Conservation (phyloP, 768 basidiomycete genomes). For the Tricholoma bakamatsutake region DNA sequence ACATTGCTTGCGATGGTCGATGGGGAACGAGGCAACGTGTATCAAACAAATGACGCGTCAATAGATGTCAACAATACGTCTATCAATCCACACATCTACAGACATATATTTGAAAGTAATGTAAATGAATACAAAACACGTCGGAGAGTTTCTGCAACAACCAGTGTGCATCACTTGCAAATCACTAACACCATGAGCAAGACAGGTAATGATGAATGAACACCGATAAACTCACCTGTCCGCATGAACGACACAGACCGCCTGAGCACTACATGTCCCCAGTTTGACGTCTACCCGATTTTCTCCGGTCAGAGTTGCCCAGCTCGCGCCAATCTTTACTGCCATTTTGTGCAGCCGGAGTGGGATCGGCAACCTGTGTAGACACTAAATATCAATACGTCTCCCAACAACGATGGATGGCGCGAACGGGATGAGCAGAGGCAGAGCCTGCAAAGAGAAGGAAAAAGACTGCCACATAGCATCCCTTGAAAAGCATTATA, state of each 20-base stretch:
- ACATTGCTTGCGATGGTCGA: conserved; percentile 25
- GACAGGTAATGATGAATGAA: conserved; percentile 10
- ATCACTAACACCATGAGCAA: too few species aligned
- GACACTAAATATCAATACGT: conserved; percentile 3
- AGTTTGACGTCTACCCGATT: background rate
- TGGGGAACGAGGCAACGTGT: background rate
- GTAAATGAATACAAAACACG: too few species aligned
- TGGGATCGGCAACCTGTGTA: background rate
- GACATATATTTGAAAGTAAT: too few species aligned
- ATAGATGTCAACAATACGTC: conserved; percentile 7
- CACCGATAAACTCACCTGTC: conserved; percentile 6
- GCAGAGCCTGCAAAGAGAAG: conserved; percentile 27
- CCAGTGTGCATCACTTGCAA: too few species aligned
- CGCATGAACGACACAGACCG: too few species aligned
- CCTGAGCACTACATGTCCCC: too few species aligned
- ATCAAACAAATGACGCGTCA: conserved; percentile 3
- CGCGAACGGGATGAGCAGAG: conserved; percentile 31
- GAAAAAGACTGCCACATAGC: conserved; percentile 28
- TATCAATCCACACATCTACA: too few species aligned
- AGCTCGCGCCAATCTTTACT: conserved; percentile 1
- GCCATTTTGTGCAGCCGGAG: background rate
- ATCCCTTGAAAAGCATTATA: conserved; percentile 28
- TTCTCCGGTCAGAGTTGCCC: conserved; percentile 6
- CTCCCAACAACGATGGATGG: conserved; percentile 10
- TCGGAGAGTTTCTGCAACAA: too few species aligned